Evolutionary conservation across 768 basidiomycete species (phyloP).

Genomic region (Naganishia randhawae): DNA sequence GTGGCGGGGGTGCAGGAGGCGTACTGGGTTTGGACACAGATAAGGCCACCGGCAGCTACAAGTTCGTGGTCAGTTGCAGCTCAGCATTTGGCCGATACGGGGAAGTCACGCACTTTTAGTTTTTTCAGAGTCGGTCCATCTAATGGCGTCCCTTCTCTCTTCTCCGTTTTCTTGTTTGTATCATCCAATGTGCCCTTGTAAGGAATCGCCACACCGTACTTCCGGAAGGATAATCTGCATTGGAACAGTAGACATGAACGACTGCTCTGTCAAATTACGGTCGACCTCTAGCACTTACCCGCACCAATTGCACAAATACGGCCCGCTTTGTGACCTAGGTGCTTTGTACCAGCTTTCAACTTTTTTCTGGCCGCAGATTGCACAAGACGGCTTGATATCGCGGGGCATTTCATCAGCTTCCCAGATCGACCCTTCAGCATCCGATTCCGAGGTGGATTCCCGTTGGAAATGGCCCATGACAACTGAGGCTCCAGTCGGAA

Average conservation of each 20-base stretch:
- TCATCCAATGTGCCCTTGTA: constrained; percentile 52
- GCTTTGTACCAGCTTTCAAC: constrained; percentile 85
- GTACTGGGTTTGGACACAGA: constrained; percentile 58
- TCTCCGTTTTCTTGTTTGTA: constrained; percentile 54
- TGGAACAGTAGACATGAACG: neutral
- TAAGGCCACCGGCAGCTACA: constrained; percentile 5
- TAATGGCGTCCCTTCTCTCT: constrained; percentile 63
- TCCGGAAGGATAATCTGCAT: constrained; percentile 69
- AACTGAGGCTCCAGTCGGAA: constrained; percentile 21
- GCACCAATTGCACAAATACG: constrained; percentile 77
- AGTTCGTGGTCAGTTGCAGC: neutral
- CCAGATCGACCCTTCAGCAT: constrained; percentile 75
- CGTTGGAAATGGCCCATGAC: constrained; percentile 26
- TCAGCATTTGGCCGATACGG: too few relatives aligned
- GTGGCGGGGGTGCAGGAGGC: constrained; percentile 55
- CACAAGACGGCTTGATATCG: constrained; percentile 59
- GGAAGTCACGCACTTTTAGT: constrained; percentile 56
- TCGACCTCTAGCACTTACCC: constrained; percentile 53
- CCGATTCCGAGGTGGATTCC: constrained; percentile 47
- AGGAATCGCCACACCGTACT: constrained; percentile 67
- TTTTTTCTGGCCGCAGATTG: constrained; percentile 77
- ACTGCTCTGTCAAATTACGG: neutral
- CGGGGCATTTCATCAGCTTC: constrained; percentile 58
- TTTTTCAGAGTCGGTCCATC: constrained; percentile 60
- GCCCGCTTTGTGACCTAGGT: constrained; percentile 73